Evolutionary conservation across 805 yeast species (phyloP).

Genomic region (Geotrichum ghanense): DNA sequence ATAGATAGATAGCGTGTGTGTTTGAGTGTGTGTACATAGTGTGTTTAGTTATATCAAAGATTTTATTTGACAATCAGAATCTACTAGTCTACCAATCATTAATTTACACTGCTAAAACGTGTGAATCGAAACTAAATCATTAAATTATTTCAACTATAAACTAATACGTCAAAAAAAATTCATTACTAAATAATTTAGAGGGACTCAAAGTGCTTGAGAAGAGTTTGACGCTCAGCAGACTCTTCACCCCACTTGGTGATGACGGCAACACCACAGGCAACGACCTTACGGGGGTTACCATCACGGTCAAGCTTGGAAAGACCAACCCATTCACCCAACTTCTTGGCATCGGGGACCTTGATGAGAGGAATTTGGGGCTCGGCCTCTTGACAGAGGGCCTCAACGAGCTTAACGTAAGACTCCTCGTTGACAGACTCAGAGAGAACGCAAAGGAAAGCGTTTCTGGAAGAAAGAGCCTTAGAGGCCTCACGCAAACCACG

Average conservation of each 20-base stretch:
- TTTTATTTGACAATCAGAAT: background rate
- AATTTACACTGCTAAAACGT: no score
- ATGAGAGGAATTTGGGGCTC: slow-evolving; percentile 93
- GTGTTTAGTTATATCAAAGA: slow-evolving; percentile 3
- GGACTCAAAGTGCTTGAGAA: slow-evolving; percentile 91
- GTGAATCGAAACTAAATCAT: no score
- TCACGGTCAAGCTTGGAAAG: slow-evolving; percentile 98
- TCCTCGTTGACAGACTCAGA: slow-evolving; percentile 98
- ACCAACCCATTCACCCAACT: slow-evolving; percentile 99
- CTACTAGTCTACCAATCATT: no score
- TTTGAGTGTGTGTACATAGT: no score
- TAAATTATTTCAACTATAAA: background rate
- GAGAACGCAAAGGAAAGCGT: slow-evolving; percentile 94
- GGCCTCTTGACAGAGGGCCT: slow-evolving; percentile 98
- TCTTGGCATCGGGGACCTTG: slow-evolving; percentile 99
- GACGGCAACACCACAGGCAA: slow-evolving; percentile 99
- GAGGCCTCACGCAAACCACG: slow-evolving; percentile 99
- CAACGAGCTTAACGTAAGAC: slow-evolving; percentile 91
- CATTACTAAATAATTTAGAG: slow-evolving; percentile 36
- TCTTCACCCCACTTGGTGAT: slow-evolving; percentile 99
- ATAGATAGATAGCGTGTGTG: slow-evolving; percentile 34
- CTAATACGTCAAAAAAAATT: background rate
- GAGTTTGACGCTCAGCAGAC: slow-evolving; percentile 92
- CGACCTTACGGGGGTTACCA: slow-evolving; percentile 99
- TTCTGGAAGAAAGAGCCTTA: slow-evolving; percentile 95